Evolutionary conservation across 1,284 basidiomycete genomes (phyloP).

Genomic region (Irpex sp.): DNA sequence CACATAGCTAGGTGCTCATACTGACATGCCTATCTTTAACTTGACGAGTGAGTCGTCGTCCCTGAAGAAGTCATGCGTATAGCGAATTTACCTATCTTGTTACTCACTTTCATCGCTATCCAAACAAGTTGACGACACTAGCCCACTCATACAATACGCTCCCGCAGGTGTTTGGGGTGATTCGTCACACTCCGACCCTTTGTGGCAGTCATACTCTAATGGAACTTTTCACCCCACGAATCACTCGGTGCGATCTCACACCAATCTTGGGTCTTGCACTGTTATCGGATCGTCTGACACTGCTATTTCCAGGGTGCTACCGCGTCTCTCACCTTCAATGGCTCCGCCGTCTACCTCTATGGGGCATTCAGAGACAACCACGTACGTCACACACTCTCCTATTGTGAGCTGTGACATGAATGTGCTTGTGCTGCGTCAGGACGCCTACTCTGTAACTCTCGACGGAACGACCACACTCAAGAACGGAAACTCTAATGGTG

Average conservation of each 20-base stretch:
- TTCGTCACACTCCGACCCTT: background rate
- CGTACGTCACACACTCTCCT: background rate
- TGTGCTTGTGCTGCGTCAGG: background rate
- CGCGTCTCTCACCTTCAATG: background rate
- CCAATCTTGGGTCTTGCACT: too few species aligned
- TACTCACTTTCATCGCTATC: background rate
- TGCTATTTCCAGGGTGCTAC: background rate
- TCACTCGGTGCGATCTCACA: background rate
- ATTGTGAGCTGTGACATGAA: background rate
- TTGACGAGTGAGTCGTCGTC: background rate
- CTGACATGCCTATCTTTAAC: background rate
- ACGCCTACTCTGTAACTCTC: constrained; percentile 4
- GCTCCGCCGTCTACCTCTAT: background rate
- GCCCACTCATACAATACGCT: background rate
- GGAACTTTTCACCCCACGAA: background rate
- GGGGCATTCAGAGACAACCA: background rate
- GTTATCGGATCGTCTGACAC: too few species aligned
- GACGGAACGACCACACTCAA: constrained; percentile 1
- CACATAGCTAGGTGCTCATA: background rate
- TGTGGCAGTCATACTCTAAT: background rate
- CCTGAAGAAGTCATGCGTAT: background rate
- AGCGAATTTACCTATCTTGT: background rate
- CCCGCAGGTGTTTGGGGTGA: background rate
- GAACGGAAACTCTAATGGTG: background rate
- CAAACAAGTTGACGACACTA: background rate